Percentiles rank a stretch among this genome's conserved stretches.
phyloP scores from a whole-genome alignment of 2,329 filamentous ascomycete genomes.

The Claviceps purpurea region DNA sequence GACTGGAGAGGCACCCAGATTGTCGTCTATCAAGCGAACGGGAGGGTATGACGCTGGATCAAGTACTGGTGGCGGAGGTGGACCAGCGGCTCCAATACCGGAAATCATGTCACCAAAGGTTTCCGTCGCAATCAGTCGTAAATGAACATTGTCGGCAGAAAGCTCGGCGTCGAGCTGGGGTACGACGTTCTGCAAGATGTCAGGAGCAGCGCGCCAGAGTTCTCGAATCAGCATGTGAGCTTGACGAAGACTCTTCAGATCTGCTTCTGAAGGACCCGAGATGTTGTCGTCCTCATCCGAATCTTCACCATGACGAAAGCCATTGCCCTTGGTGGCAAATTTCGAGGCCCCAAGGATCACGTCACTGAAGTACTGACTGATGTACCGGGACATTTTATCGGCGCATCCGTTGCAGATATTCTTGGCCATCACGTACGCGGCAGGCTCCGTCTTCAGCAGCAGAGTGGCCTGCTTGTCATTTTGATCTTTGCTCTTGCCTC shows the following conservation, averaged over 20 bases:
- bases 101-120: conserved; percentile 91
- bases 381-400: conserved; percentile 88
- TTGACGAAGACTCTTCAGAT: conserved; percentile 77
- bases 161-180: conserved; percentile 89
- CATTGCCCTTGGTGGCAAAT: conserved; percentile 40
- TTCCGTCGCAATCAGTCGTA: conserved; percentile 80
- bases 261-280: conserved; percentile 61
- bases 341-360: conserved; percentile 81
- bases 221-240: conserved; percentile 83
- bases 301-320: conserved; percentile 45
- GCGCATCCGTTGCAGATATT: conserved; percentile 79
- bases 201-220: conserved; percentile 82
- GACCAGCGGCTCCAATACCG: conserved; percentile 82
- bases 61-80: conserved; percentile 56
- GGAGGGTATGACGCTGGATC: conserved; percentile 82
- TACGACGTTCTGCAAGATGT: conserved; percentile 82
- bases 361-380: conserved; percentile 94
- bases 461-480: conserved; percentile 74
- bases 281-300: conserved; percentile 49
- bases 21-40: conserved; percentile 47
- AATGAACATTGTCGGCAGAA: conserved; percentile 73
- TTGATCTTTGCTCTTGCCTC: conserved; percentile 46
- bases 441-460: conserved; percentile 73
- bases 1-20: conserved; percentile 20
- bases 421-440: conserved; percentile 94